Percentiles rank a stretch among this genome's conserved stretches.
phyloP scores from a whole-genome alignment of 108 stramenopile species.

The Nitzschia palea region DNA sequence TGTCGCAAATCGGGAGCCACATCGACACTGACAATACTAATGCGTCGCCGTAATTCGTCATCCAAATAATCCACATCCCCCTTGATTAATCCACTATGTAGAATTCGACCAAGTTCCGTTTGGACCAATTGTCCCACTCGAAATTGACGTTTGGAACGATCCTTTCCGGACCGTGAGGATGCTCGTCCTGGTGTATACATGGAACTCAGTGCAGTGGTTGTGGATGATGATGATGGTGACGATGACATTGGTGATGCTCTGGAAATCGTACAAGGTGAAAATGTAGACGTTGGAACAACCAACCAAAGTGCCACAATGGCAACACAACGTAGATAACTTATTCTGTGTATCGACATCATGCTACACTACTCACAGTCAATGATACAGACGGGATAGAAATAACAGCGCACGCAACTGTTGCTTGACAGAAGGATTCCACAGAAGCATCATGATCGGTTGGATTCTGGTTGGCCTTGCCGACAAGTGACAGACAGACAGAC shows the following conservation, averaged over 20 bases:
- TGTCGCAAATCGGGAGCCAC: conserved; percentile 85
- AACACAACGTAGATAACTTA: no score
- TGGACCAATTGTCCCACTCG: conserved; percentile 84
- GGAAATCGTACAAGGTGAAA: not conserved
- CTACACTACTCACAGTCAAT: no score
- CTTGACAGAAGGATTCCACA: no score
- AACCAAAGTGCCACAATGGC: no score
- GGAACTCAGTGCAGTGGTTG: not conserved
- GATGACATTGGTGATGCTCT: not conserved
- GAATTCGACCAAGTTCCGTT: conserved; percentile 61
- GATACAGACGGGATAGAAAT: no score
- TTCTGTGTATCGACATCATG: no score
- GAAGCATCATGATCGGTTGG: no score
- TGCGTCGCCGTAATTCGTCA: conserved; percentile 64
- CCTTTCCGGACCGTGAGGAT: conserved; percentile 13
- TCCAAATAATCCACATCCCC: conserved; percentile 61
- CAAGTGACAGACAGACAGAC: no score
- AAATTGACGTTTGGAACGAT: conserved; percentile 78
- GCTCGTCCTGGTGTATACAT: not conserved
- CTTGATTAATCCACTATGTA: conserved; percentile 55
- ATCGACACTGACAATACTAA: conserved; percentile 78
- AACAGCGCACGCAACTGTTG: no score
- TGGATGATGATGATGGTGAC: not conserved
- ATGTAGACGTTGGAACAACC: not conserved
- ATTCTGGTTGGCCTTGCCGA: no score